Evolutionary conservation across 202 grass and related monocot species (phyloP).

Genomic region (Eragrostis tef): DNA sequence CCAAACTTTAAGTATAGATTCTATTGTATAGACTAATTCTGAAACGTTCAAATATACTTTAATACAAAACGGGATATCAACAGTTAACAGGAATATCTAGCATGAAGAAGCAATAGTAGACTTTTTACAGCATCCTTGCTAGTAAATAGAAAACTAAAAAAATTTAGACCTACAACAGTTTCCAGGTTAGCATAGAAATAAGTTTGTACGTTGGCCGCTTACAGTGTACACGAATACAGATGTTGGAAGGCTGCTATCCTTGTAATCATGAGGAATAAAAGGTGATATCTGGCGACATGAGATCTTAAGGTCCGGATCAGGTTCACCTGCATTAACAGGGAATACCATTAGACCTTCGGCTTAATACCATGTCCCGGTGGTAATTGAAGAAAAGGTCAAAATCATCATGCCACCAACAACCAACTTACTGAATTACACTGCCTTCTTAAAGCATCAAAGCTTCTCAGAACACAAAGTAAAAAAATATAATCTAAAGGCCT

Average conservation of each 20-base stretch:
- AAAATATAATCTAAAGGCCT: background rate
- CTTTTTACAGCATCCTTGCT: constrained; percentile 14
- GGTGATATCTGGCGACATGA: constrained; percentile 99
- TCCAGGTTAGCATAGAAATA: constrained; percentile 26
- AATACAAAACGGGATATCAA: background rate
- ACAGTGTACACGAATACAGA: constrained; percentile 99
- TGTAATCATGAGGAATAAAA: constrained; percentile 98
- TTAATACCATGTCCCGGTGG: background rate
- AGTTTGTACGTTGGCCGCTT: constrained; percentile 40
- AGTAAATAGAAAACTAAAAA: constrained; percentile 20
- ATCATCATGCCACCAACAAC: constrained; percentile 20
- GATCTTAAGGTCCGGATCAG: constrained; percentile 97
- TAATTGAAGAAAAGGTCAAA: background rate
- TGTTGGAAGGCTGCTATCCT: constrained; percentile 94
- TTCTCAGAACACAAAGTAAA: background rate
- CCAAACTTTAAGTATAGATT: background rate
- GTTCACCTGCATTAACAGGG: constrained; percentile 71
- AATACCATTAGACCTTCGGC: constrained; percentile 35
- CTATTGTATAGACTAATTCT: constrained; percentile 28
- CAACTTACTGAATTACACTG: constrained; percentile 3
- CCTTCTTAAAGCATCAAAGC: constrained; percentile 4
- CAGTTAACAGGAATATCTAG: background rate
- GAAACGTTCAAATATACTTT: background rate
- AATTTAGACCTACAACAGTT: constrained; percentile 3
- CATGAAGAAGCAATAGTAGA: constrained; percentile 10